Conservation (phyloP, 768 basidiomycete species). For the Podaxis pistillaris region DNA sequence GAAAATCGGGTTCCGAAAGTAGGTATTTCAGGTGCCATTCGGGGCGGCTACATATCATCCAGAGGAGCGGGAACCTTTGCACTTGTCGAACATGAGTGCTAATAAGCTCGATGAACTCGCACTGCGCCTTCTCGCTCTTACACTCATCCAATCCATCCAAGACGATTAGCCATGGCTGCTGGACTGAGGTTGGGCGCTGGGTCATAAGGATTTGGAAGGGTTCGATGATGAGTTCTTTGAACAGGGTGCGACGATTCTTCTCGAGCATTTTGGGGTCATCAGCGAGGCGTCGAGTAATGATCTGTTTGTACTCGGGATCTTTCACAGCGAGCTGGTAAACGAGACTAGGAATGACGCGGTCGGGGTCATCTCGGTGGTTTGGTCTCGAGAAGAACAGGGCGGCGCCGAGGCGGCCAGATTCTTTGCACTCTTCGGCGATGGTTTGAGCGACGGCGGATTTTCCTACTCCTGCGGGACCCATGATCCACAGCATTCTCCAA, state of each 20-base stretch:
- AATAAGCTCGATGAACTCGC: slow-evolving; percentile 9
- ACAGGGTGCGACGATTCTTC: neutral
- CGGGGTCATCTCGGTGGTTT: neutral
- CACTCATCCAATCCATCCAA: neutral
- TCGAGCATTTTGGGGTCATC: neutral
- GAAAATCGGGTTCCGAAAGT: neutral
- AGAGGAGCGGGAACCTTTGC: neutral
- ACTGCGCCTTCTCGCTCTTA: neutral
- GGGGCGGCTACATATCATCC: neutral
- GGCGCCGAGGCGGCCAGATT: neutral
- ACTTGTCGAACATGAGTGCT: neutral
- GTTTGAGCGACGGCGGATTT: too few relatives aligned
- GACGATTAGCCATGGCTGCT: neutral
- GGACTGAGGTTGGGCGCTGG: neutral
- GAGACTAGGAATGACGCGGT: neutral
- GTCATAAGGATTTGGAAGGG: neutral
- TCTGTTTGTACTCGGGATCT: neutral
- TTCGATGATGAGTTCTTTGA: neutral
- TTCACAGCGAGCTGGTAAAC: neutral
- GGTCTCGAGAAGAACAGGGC: neutral
- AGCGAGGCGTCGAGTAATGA: neutral
- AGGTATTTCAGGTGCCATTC: slow-evolving; percentile 3
- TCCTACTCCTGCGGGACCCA: too few relatives aligned
- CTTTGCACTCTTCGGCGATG: too few relatives aligned
- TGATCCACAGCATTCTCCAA: too few relatives aligned